Evolutionary conservation across 345 rosid genomes (phyloP).

Genomic region (Jatropha curcas): DNA sequence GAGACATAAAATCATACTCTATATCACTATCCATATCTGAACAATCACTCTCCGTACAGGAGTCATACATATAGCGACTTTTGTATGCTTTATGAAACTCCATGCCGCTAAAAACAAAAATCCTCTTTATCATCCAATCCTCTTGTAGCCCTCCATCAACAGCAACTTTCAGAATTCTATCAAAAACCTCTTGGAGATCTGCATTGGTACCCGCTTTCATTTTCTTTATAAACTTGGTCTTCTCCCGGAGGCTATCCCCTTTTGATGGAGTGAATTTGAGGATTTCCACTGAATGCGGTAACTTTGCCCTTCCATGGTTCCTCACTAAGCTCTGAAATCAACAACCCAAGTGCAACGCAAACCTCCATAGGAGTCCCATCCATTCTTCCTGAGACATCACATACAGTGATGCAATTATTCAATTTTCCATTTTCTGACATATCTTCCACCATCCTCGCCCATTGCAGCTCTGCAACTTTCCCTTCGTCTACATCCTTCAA

Average conservation of each 20-base stretch:
- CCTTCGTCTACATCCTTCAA: constrained; percentile 9
- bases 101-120: constrained; percentile 25
- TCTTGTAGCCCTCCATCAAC: constrained; percentile 2
- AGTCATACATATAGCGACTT: no score
- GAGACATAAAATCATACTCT: no score
- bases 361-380: constrained; percentile 18
- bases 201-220: constrained; percentile 18
- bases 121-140: constrained; percentile 18
- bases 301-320: neutral
- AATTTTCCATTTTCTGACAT: constrained; percentile 13
- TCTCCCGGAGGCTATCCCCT: constrained; percentile 11
- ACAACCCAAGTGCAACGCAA: constrained; percentile 11
- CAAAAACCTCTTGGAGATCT: constrained; percentile 21
- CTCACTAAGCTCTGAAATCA: constrained; percentile 4
- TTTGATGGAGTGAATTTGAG: constrained; percentile 10
- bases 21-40: no score
- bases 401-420: constrained; percentile 16
- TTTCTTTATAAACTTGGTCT: constrained; percentile 11
- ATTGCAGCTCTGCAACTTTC: constrained; percentile 22
- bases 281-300: constrained; percentile 3
- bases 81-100: constrained; percentile 15
- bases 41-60: no score
- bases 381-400: constrained; percentile 23
- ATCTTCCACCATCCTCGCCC: constrained; percentile 20
- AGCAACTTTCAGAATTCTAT: constrained; percentile 17